Evolutionary conservation across 352 stramenopile species (phyloP).

Genomic region (Phytophthora uliginosa): DNA sequence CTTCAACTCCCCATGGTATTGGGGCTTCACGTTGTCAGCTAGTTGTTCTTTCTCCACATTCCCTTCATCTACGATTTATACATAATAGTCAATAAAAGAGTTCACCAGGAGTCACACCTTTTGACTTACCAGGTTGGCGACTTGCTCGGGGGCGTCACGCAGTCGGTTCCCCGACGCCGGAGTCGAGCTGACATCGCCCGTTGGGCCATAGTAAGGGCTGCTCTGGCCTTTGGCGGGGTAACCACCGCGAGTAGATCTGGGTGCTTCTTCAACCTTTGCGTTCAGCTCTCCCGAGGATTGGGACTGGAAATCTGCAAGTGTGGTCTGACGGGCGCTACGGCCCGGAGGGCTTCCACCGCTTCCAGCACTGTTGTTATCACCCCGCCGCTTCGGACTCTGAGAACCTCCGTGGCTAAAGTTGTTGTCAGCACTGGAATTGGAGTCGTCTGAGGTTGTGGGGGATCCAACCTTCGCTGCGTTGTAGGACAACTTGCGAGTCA

Average conservation of each 20-base stretch:
- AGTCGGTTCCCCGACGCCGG: slow-evolving; percentile 35
- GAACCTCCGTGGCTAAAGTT: slow-evolving; percentile 61
- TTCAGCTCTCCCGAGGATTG: slow-evolving; percentile 51
- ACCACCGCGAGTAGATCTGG: slow-evolving; percentile 45
- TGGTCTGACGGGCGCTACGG: slow-evolving; percentile 31
- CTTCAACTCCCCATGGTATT: slow-evolving; percentile 18
- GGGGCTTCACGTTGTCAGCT: slow-evolving; percentile 29
- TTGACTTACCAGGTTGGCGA: slow-evolving; percentile 60
- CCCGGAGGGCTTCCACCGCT: slow-evolving; percentile 36
- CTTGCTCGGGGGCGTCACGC: slow-evolving; percentile 56
- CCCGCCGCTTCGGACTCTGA: slow-evolving; percentile 37
- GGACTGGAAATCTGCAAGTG: slow-evolving; percentile 51
- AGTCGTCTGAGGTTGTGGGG: slow-evolving; percentile 81
- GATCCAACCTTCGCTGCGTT: slow-evolving; percentile 70
- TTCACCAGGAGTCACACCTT: slow-evolving; percentile 23
- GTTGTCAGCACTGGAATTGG: slow-evolving; percentile 83
- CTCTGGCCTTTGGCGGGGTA: slow-evolving; percentile 53
- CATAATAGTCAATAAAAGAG: slow-evolving; percentile 16
- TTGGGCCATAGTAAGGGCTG: slow-evolving; percentile 50
- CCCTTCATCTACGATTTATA: slow-evolving; percentile 69
- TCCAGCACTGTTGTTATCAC: slow-evolving; percentile 52
- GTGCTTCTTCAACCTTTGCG: slow-evolving; percentile 46
- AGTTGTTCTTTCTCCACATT: slow-evolving; percentile 88
- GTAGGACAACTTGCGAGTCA: slow-evolving; percentile 80
- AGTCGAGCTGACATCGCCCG: slow-evolving; percentile 42